Percentiles rank a stretch among this genome's conserved stretches.
Evolutionary conservation across 768 basidiomycete species (phyloP).

Genomic region (Agaricus blazei): DNA sequence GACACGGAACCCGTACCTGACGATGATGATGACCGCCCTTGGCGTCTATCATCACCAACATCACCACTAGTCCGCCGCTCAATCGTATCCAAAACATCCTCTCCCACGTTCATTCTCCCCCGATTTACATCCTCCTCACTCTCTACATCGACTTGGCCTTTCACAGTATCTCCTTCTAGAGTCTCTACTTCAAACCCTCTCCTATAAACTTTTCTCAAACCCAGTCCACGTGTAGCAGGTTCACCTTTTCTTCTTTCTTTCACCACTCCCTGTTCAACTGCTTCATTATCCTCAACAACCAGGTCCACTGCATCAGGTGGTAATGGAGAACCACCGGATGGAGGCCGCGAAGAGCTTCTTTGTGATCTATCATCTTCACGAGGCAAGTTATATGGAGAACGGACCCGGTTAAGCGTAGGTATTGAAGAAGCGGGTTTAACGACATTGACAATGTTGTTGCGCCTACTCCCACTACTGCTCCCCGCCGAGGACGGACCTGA

Average conservation of each 20-base stretch:
- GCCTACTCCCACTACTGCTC: slow-evolving; percentile 15
- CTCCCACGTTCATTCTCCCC: slow-evolving; percentile 34
- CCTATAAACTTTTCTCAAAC: slow-evolving; percentile 48
- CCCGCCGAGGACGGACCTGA: slow-evolving; percentile 21
- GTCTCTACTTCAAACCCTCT: slow-evolving; percentile 38
- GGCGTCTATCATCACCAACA: slow-evolving; percentile 18
- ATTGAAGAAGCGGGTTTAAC: too few relatives aligned
- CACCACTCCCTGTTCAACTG: slow-evolving; percentile 46
- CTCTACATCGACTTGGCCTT: slow-evolving; percentile 27
- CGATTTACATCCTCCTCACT: slow-evolving; percentile 29
- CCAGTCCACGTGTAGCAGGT: slow-evolving; percentile 39
- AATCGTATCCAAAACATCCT: slow-evolving; percentile 30
- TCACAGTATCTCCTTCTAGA: slow-evolving; percentile 24
- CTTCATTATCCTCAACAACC: slow-evolving; percentile 63
- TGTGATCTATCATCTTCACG: slow-evolving; percentile 11
- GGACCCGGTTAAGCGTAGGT: slow-evolving; percentile 15
- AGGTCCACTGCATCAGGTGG: slow-evolving; percentile 85
- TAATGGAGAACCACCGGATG: slow-evolving; percentile 24
- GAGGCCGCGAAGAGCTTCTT: slow-evolving; percentile 19
- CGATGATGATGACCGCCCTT: background rate
- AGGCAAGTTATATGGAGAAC: slow-evolving; percentile 26
- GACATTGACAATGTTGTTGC: too few relatives aligned
- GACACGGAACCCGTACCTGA: too few relatives aligned
- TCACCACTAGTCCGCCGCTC: slow-evolving; percentile 6
- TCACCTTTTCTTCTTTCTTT: slow-evolving; percentile 60